phyloP scores from a whole-genome alignment of 305 asterid genomes.

The Fraxinus nigra region DNA sequence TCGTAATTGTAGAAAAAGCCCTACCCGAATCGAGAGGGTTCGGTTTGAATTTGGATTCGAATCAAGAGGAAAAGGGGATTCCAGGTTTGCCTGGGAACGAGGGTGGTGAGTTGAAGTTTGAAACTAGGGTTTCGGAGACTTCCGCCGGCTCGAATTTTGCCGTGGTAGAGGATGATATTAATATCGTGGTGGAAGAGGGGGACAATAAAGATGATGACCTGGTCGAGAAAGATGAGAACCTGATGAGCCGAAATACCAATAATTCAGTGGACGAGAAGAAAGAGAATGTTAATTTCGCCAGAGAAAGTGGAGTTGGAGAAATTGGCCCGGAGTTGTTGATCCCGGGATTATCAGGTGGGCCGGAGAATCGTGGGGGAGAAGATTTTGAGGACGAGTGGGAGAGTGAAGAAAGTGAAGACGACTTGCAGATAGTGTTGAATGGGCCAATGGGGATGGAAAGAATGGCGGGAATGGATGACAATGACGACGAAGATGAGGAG shows the following conservation, averaged over 20 bases:
- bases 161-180: slow-evolving; percentile 61
- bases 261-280: slow-evolving; percentile 22
- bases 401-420: slow-evolving; percentile 94
- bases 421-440: slow-evolving; percentile 86
- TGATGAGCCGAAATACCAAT: slow-evolving; percentile 14
- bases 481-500: slow-evolving; percentile 80
- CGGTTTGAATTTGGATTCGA: slow-evolving; percentile 45
- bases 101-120: slow-evolving; percentile 27
- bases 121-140: slow-evolving; percentile 53
- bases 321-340: slow-evolving; percentile 32
- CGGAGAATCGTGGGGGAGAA: slow-evolving; percentile 35
- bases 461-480: slow-evolving; percentile 51
- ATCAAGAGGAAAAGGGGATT: slow-evolving; percentile 23
- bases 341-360: slow-evolving; percentile 50
- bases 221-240: slow-evolving; percentile 41
- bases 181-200: slow-evolving; percentile 63
- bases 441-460: slow-evolving; percentile 73
- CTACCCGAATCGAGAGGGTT: slow-evolving; percentile 33
- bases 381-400: slow-evolving; percentile 69
- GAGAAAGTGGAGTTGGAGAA: slow-evolving; percentile 20
- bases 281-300: slow-evolving; percentile 19
- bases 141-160: slow-evolving; percentile 38
- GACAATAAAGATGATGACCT: slow-evolving; percentile 51
- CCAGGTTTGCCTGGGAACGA: slow-evolving; percentile 32
- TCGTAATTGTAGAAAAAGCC: slow-evolving; percentile 36